Conservation (phyloP, 768 basidiomycete species). For the Panaeolus papilionaceus region DNA sequence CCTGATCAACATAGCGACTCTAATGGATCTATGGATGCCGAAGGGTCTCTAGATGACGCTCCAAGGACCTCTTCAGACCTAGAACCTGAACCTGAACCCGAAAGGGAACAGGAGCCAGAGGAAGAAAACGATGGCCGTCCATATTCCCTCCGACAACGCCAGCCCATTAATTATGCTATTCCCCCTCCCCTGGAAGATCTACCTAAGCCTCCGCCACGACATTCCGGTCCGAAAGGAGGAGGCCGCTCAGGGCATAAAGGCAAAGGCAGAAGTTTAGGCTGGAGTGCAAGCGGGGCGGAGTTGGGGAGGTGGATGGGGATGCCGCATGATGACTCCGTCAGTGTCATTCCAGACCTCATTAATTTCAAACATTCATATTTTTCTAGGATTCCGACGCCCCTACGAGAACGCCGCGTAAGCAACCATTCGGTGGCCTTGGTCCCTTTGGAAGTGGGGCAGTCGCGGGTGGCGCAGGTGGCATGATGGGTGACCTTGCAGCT, state of each 20-base stretch:
- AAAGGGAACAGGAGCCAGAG: slow-evolving; percentile 49
- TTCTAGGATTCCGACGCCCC: slow-evolving; percentile 74
- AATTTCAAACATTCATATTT: slow-evolving; percentile 6
- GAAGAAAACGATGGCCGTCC: slow-evolving; percentile 61
- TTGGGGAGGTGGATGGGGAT: slow-evolving; percentile 81
- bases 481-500: slow-evolving; percentile 70
- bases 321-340: slow-evolving; percentile 71
- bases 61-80: slow-evolving; percentile 51
- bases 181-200: slow-evolving; percentile 83
- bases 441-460: slow-evolving; percentile 61
- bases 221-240: slow-evolving; percentile 39
- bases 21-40: slow-evolving; percentile 56
- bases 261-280: slow-evolving; percentile 61
- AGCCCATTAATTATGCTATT: slow-evolving; percentile 80
- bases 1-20: slow-evolving; percentile 50
- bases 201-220: slow-evolving; percentile 49
- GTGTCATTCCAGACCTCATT: slow-evolving; percentile 24
- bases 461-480: slow-evolving; percentile 56
- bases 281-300: slow-evolving; percentile 83
- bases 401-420: slow-evolving; percentile 71
- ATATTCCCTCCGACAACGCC: slow-evolving; percentile 71
- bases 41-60: slow-evolving; percentile 64
- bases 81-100: slow-evolving; percentile 50
- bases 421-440: slow-evolving; percentile 54
- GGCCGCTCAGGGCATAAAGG: slow-evolving; percentile 39